These are phyloP conservation scores for Euphorbia pulcherrima DNA, from an alignment of 345 rosid species.

Conservation along the genomic window DNA sequence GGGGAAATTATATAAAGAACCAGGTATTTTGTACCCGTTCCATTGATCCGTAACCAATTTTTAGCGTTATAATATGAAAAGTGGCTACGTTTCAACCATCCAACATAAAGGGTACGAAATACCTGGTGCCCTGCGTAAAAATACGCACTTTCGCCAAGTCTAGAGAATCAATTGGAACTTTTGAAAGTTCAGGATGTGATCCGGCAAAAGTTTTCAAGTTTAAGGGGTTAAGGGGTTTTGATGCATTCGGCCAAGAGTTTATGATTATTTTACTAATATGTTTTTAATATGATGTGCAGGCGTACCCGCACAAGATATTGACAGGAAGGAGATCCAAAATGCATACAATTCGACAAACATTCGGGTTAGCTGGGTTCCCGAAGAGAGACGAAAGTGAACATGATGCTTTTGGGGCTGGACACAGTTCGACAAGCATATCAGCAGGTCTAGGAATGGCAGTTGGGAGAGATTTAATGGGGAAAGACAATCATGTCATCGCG, in stretches of 20 bases:
- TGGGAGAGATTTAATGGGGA: slow-evolving; percentile 46
- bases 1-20: no score
- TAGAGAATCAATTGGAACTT: not conserved
- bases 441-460: slow-evolving; percentile 55
- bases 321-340: slow-evolving; percentile 44
- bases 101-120: no score
- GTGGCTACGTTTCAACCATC: no score
- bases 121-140: no score
- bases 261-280: not conserved
- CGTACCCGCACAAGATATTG: slow-evolving; percentile 44
- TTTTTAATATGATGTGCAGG: slow-evolving; percentile 15
- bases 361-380: slow-evolving; percentile 47
- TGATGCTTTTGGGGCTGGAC: slow-evolving; percentile 53
- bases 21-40: no score
- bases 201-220: no score
- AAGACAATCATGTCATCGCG: slow-evolving; percentile 40
- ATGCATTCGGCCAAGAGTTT: no score
- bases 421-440: slow-evolving; percentile 56
- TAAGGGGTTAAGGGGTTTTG: no score
- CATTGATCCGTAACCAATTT: no score
- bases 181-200: not conserved
- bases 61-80: no score
- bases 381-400: slow-evolving; percentile 45
- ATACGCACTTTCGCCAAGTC: no score
- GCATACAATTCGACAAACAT: slow-evolving; percentile 43